Base-by-base conservation (phyloP, 495 filamentous ascomycete genomes). In the Xylaria castorea region DNA sequence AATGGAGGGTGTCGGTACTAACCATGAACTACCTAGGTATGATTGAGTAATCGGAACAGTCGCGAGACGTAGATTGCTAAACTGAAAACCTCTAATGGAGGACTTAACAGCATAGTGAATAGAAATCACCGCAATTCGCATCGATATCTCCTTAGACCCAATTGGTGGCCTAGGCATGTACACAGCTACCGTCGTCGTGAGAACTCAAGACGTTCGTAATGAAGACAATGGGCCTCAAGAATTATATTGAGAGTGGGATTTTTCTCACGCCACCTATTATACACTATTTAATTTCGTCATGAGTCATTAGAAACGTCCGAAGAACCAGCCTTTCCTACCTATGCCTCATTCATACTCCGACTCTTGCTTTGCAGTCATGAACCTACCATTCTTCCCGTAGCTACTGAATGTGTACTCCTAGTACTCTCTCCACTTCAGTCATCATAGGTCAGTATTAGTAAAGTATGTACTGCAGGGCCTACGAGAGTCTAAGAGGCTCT, bases 381-480 rank as follows among this genome's bases (percentile, higher is more conserved):
- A 25, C n/a, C 51, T 46, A 5, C 38, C 34, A 11, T 6, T 12
- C 2, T 30, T 32, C 46, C 51, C 36, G 25, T 30, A 32, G 12
- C 25, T 63, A 71, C 7, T 30, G 68, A 36, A 71, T 71, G 0
- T 22, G 68, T 18, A 64, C 25, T 12, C 60, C 60, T 3, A 71
- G 25, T 22, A 64, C 68, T 64, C 68, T 71, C 53, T 60, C 68
- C 48, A 71, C 68, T 71, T 38, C 46, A 42, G 53, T 20, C 25
- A 22, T 18, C 32, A 16, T 30, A 63, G 0, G 44, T 70, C 32
- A 71, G 68, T n/a, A 60, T 51, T 14, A 5, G 32, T 42, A 7
- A 30, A 34, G 48, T 27, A 44, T 69, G n/a, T 60, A n/a, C n/a
- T n/a, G n/a, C n/a, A 32, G 25, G 9, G 18, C 7, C 8, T n/a